Percentiles rank a stretch among this genome's conserved stretches.
Conservation (phyloP, 306 rosid species). For the Sicyos baderoa region DNA sequence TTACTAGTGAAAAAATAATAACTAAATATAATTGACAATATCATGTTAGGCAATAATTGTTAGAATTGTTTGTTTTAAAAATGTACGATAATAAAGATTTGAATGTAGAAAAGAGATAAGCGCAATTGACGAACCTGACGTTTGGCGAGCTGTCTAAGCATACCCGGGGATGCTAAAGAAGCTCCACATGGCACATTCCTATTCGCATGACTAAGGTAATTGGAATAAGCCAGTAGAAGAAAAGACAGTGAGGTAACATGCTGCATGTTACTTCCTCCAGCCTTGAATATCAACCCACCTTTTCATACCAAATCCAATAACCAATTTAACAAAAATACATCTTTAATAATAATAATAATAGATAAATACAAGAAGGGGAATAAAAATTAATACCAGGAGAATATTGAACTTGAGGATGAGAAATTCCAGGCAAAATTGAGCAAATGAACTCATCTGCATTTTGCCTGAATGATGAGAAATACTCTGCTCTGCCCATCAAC, state of each 20-base stretch:
- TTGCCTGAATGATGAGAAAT: constrained; percentile 66
- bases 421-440: constrained; percentile 75
- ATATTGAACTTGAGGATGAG: constrained; percentile 86
- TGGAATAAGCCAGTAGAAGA: constrained; percentile 69
- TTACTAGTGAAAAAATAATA: too few species aligned
- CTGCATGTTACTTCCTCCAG: constrained; percentile 98
- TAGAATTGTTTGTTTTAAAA: too few species aligned
- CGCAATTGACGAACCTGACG: constrained; percentile 70
- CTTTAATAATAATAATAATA: too few species aligned
- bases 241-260: constrained; percentile 91
- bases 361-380: too few species aligned
- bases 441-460: constrained; percentile 89
- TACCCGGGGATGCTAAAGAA: constrained; percentile 58
- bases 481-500: constrained; percentile 79
- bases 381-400: constrained; percentile 62
- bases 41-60: neutral
- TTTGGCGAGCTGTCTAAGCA: constrained; percentile 60
- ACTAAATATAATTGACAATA: too few species aligned
- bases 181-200: constrained; percentile 74
- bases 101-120: too few species aligned
- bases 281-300: constrained; percentile 93
- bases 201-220: constrained; percentile 87
- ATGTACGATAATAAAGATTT: too few species aligned
- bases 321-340: too few species aligned
- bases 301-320: neutral